Percentiles rank a stretch among this genome's conserved stretches.
Conservation (phyloP, 805 yeast species). For the Schwanniomyces polymorphus region DNA sequence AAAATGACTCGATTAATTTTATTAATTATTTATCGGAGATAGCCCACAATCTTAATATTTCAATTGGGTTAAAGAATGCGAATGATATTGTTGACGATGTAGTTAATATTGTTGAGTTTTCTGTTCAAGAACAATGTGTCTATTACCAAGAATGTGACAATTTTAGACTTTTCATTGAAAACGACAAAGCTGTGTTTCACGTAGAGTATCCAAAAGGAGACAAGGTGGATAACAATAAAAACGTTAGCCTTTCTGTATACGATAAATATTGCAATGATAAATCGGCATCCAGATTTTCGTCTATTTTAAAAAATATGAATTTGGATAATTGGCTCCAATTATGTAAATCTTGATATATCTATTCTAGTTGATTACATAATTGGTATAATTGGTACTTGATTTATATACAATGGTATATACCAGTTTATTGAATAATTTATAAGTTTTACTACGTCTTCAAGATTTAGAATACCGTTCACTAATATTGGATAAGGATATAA, state of each 20-base stretch:
- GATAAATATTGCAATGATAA: slow-evolving; percentile 9
- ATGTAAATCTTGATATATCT: neutral
- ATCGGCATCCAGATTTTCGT: slow-evolving; percentile 13
- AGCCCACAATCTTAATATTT: slow-evolving; percentile 15
- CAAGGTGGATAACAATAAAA: slow-evolving; percentile 8
- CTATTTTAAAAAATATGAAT: slow-evolving; percentile 20
- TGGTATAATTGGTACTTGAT: no score
- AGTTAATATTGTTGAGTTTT: slow-evolving; percentile 16
- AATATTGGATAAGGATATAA: no score
- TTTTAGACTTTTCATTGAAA: slow-evolving; percentile 12
- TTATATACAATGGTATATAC: no score
- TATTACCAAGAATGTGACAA: slow-evolving; percentile 21
- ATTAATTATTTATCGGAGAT: slow-evolving; percentile 17
- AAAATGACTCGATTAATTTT: slow-evolving; percentile 18
- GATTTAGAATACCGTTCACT: no score
- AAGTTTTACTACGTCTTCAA: no score
- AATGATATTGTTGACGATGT: slow-evolving; percentile 18
- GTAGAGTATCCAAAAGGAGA: slow-evolving; percentile 24
- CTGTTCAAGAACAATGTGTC: slow-evolving; percentile 27
- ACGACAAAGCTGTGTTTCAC: slow-evolving; percentile 21
- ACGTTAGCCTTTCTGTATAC: slow-evolving; percentile 1
- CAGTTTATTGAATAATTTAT: no score
- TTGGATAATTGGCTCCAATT: slow-evolving; percentile 19
- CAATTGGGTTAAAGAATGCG: slow-evolving; percentile 25
- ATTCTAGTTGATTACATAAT: no score